phyloP scores from a whole-genome alignment of 192 early-diverging fungal genomes.

The Entophlyctis luteolus region DNA sequence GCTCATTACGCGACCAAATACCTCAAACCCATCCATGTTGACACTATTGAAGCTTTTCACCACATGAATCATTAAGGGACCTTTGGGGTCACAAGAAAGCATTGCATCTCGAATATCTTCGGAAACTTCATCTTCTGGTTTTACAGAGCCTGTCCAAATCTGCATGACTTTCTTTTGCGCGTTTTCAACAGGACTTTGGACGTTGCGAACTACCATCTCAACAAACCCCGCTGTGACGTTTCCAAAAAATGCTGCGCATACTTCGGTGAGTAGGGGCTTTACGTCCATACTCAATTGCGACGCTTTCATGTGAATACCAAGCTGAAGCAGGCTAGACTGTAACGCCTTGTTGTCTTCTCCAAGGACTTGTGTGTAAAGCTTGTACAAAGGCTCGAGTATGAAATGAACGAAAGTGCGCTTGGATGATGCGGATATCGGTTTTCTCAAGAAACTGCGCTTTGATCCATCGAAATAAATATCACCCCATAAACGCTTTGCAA shows the following conservation, averaged over 20 bases:
- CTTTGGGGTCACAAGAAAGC: constrained; percentile 75
- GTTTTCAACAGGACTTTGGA: constrained; percentile 77
- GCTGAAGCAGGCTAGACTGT: constrained; percentile 62
- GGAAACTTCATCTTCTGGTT: not conserved
- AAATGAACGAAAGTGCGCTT: constrained; percentile 91
- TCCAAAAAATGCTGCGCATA: constrained; percentile 89
- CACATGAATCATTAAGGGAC: constrained; percentile 88
- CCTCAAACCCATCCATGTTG: constrained; percentile 81
- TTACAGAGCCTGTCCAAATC: constrained; percentile 42
- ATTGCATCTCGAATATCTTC: constrained; percentile 55
- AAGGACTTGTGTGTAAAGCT: constrained; percentile 81
- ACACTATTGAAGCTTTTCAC: constrained; percentile 87
- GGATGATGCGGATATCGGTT: constrained; percentile 49
- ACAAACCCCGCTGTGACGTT: constrained; percentile 70
- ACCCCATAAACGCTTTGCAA: constrained; percentile 93
- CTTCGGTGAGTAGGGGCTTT: constrained; percentile 76
- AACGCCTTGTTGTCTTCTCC: constrained; percentile 73
- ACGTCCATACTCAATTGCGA: constrained; percentile 75
- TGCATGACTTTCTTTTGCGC: constrained; percentile 52
- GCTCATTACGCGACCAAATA: constrained; percentile 91
- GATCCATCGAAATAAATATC: constrained; percentile 85
- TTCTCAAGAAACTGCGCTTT: constrained; percentile 77
- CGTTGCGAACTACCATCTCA: constrained; percentile 77
- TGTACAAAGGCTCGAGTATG: constrained; percentile 91
- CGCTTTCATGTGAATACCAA: constrained; percentile 82